phyloP scores from a whole-genome alignment of 768 basidiomycete species.

The Kwoniella mangroviensis region DNA sequence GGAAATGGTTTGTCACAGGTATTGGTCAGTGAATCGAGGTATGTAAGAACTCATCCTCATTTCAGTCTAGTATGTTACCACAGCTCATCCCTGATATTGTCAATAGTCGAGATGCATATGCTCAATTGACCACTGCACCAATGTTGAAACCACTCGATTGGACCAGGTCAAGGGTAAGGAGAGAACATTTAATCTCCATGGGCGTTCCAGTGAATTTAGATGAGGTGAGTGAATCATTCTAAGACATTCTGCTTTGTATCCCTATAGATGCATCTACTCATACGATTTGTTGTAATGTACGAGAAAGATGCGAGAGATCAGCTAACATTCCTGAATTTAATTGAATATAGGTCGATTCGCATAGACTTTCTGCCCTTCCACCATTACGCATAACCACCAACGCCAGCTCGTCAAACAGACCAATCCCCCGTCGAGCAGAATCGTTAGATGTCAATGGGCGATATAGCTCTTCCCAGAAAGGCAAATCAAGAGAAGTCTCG shows the following conservation, averaged over 20 bases:
- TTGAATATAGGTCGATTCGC: constrained; percentile 49
- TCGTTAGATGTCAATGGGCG: constrained; percentile 26
- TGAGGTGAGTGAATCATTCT: constrained; percentile 67
- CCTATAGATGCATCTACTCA: no score
- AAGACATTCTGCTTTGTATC: no score
- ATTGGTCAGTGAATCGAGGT: constrained; percentile 77
- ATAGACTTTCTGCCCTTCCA: constrained; percentile 63
- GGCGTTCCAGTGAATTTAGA: constrained; percentile 95
- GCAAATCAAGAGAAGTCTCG: constrained; percentile 62
- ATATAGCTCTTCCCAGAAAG: constrained; percentile 46
- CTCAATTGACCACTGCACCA: constrained; percentile 69
- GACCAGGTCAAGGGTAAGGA: constrained; percentile 86
- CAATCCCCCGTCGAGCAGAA: constrained; percentile 11
- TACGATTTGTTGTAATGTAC: no score
- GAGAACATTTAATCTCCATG: constrained; percentile 86
- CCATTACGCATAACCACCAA: constrained; percentile 76
- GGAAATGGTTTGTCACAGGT: constrained; percentile 80
- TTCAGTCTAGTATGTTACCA: neutral
- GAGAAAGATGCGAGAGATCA: neutral
- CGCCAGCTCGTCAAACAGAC: constrained; percentile 58
- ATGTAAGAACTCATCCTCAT: constrained; percentile 26
- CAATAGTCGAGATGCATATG: constrained; percentile 77
- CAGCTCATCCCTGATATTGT: neutral
- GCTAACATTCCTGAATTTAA: neutral
- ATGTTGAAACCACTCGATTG: constrained; percentile 87